A percentile compares a stretch with the other conserved stretches of the same genome.
Conservation (phyloP, 169 alveolate species). For the Babesia bovis region DNA sequence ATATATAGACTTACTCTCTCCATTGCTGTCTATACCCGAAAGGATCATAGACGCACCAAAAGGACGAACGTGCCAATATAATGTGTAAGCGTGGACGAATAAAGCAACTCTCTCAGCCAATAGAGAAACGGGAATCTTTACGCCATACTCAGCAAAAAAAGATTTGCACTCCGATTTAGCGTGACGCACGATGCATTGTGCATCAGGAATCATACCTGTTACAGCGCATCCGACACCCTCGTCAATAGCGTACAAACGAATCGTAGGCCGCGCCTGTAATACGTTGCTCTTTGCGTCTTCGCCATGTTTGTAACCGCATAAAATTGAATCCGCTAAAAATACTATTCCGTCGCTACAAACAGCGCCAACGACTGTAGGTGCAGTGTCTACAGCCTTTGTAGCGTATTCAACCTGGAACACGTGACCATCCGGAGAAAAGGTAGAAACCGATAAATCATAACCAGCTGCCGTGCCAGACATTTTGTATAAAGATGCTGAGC, state of each 20-base stretch:
- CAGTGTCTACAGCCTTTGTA: slow-evolving; percentile 89
- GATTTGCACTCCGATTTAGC: slow-evolving; percentile 88
- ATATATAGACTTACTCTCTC: slow-evolving; percentile 64
- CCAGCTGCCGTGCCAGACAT: slow-evolving; percentile 91
- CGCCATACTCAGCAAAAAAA: slow-evolving; percentile 85
- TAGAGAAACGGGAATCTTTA: slow-evolving; percentile 84
- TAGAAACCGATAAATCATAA: slow-evolving; percentile 92
- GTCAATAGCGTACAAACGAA: slow-evolving; percentile 85
- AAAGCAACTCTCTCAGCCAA: slow-evolving; percentile 91
- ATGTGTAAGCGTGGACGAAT: slow-evolving; percentile 88
- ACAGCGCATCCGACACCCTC: slow-evolving; percentile 81
- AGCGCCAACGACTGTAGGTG: slow-evolving; percentile 88
- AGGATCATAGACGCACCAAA: slow-evolving; percentile 90
- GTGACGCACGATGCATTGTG: slow-evolving; percentile 85
- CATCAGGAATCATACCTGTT: slow-evolving; percentile 93
- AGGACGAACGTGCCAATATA: slow-evolving; percentile 90
- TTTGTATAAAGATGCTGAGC: neutral
- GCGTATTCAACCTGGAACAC: slow-evolving; percentile 95
- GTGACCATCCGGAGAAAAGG: slow-evolving; percentile 96
- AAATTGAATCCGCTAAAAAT: slow-evolving; percentile 76
- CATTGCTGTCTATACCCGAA: slow-evolving; percentile 82
- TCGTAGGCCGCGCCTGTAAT: slow-evolving; percentile 70
- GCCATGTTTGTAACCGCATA: slow-evolving; percentile 44
- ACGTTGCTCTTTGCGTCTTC: slow-evolving; percentile 49
- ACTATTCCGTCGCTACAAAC: slow-evolving; percentile 91